Percentiles rank a stretch among this genome's conserved stretches.
Evolutionary conservation across 345 rosid genomes (phyloP).

Genomic region (Anacardium occidentale): DNA sequence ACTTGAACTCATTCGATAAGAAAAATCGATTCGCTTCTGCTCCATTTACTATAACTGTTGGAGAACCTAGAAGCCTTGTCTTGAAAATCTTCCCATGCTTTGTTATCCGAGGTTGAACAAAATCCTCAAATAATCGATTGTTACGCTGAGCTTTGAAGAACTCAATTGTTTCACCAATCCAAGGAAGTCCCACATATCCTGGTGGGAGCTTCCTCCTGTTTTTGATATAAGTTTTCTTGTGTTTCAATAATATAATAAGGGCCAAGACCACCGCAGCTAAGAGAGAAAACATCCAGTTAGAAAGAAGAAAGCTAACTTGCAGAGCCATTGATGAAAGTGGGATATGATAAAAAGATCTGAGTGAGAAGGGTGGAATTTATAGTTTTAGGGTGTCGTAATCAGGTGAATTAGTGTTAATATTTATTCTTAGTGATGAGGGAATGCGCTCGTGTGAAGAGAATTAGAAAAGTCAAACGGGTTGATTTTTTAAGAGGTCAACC

Average conservation of each 20-base stretch:
- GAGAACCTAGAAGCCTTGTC: slow-evolving; percentile 68
- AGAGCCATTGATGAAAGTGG: slow-evolving; percentile 13
- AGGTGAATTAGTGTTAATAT: slow-evolving; percentile 13
- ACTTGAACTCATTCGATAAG: slow-evolving; percentile 66
- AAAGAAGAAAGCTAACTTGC: slow-evolving; percentile 14
- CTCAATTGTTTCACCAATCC: slow-evolving; percentile 70
- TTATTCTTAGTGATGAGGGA: not conserved
- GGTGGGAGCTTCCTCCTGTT: slow-evolving; percentile 53
- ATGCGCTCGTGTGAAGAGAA: not conserved
- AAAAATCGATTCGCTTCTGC: slow-evolving; percentile 63
- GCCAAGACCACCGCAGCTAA: slow-evolving; percentile 37
- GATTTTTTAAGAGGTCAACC: slow-evolving; percentile 32
- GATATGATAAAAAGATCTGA: not conserved
- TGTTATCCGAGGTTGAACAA: slow-evolving; percentile 51
- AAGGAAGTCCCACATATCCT: slow-evolving; percentile 64
- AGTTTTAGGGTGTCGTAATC: slow-evolving; percentile 6
- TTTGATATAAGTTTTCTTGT: slow-evolving; percentile 19
- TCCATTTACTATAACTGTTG: slow-evolving; percentile 61
- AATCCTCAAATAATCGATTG: slow-evolving; percentile 59
- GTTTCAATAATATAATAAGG: slow-evolving; percentile 37
- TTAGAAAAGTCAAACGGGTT: slow-evolving; percentile 19
- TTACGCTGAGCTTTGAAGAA: slow-evolving; percentile 62
- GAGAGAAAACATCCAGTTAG: slow-evolving; percentile 34
- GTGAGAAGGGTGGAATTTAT: not conserved
- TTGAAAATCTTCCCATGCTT: slow-evolving; percentile 68